phyloP scores from a whole-genome alignment of 2,329 filamentous ascomycete genomes.

The Fonsecaea pedrosoi region DNA sequence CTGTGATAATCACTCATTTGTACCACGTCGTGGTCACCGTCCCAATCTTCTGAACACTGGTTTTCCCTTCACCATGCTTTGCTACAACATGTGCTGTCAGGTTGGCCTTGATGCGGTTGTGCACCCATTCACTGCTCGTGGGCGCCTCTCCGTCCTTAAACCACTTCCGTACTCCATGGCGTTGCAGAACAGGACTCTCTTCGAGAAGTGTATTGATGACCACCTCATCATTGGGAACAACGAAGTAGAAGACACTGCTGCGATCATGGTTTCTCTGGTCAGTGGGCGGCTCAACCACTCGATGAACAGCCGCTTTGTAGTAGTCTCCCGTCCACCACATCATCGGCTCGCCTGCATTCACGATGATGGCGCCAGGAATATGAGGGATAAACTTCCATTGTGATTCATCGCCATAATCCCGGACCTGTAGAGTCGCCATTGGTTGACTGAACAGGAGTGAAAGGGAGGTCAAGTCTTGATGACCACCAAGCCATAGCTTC shows the following conservation, averaged over 20 bases:
- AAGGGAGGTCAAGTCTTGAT: constrained; percentile 64
- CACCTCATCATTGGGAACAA: constrained; percentile 51
- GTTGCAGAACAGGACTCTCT: constrained; percentile 13
- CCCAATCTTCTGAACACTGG: constrained; percentile 10
- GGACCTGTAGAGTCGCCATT: constrained; percentile 63
- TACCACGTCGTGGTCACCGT: constrained; percentile 18
- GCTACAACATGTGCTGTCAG: neutral
- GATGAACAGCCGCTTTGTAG: constrained; percentile 24
- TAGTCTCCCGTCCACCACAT: constrained; percentile 58
- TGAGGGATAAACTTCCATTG: constrained; percentile 60
- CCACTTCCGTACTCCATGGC: constrained; percentile 3
- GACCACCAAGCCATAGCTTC: constrained; percentile 58
- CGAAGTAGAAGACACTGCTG: constrained; percentile 22
- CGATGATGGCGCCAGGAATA: constrained; percentile 58
- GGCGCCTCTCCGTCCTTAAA: constrained; percentile 8
- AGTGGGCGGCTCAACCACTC: constrained; percentile 17
- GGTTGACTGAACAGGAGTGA: constrained; percentile 66
- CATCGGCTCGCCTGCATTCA: constrained; percentile 60
- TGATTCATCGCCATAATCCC: constrained; percentile 55
- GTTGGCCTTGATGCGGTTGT: constrained; percentile 16
- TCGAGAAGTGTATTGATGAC: constrained; percentile 41
- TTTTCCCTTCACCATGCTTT: neutral
- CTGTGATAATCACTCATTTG: neutral
- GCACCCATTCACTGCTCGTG: constrained; percentile 14
- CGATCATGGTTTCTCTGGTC: constrained; percentile 20